A percentile compares a stretch with the other conserved stretches of the same genome.
phyloP scores from a whole-genome alignment of 164 flowering plant species.

The Magnolia changhungtana region DNA sequence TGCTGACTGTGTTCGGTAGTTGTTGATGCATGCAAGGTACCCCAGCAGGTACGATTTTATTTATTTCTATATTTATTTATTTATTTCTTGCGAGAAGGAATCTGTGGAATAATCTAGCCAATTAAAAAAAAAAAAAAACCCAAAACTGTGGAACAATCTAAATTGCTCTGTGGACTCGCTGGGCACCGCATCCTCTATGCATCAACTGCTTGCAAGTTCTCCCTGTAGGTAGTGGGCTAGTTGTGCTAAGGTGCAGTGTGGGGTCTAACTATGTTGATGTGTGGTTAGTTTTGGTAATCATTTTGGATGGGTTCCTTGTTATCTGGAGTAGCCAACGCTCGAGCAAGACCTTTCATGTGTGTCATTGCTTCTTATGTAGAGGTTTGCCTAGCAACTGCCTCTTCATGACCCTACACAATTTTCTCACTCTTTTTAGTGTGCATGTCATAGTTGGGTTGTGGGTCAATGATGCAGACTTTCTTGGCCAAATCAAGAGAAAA shows the following conservation, averaged over 20 bases:
- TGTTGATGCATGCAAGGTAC: slow-evolving; percentile 88
- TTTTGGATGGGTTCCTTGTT: neutral
- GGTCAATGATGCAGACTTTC: too few species aligned
- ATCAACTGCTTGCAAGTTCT: neutral
- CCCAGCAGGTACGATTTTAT: slow-evolving; percentile 61
- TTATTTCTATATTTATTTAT: neutral
- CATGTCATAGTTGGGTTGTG: neutral
- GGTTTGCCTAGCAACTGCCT: neutral
- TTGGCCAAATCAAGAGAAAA: too few species aligned
- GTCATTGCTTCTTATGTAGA: neutral
- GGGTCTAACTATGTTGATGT: neutral
- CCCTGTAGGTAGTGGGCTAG: neutral
- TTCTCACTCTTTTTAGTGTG: neutral
- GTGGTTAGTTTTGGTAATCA: too few species aligned
- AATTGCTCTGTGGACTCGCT: too few species aligned
- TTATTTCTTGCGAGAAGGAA: neutral
- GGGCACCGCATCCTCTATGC: neutral
- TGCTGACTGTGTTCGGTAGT: slow-evolving; percentile 89
- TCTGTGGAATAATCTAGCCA: too few species aligned
- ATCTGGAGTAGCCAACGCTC: neutral
- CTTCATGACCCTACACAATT: neutral
- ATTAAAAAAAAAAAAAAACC: too few species aligned
- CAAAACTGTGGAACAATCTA: too few species aligned
- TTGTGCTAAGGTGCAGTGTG: neutral
- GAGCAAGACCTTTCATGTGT: neutral